Evolutionary conservation across 495 filamentous ascomycete genomes (phyloP), one percentile per base, ranked within the genome.

Genomic region (Trichoderma erinaceum): DNA sequence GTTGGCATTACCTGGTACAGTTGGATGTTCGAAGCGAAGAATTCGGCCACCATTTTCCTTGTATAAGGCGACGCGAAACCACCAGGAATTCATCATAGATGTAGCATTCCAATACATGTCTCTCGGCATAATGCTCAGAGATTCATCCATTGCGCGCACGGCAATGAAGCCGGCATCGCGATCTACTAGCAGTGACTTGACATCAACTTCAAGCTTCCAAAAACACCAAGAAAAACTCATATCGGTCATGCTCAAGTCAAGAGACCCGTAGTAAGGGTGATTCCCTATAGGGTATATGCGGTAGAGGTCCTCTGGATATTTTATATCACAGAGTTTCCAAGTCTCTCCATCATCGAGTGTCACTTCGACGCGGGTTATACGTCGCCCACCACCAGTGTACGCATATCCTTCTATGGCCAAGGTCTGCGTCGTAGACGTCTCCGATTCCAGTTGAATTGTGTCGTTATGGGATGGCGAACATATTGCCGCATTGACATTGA

Each of bases 71-170:
- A 98, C 83, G 18, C 94, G 83, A 76, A 89, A 98, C 94, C 94
- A 98, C 8, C 93, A 90, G 73, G 97, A 97, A 75, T 98, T 97
- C 94, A 98, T 98, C 94, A 98, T 98, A 0, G 94, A 94, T 52
- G 97, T 79, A 21, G 97, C 93, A 68, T 86, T 91, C 94, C 94
- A 98, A 77, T 98, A 98, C 90, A 97, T 96, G 71, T 98, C 94
- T 68, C 90, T 82, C 7, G 94, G 93, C 73, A 97, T 93, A 0
- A 92, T 80, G 72, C 88, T 90, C 86, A 98, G 87, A 41, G 89
- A 86, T 63, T 98, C 94, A 73, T 98, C 94, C 91, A 97, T 97
- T 4, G 91, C 90, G 63, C 94, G 83, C 10, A 97, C 89, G 63
- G 96, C 80, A 18, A 97, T 85, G 69, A 94, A 93, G 52, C 86